Conservation (phyloP, 495 filamentous ascomycete genomes). For the Daldinia decipiens region DNA sequence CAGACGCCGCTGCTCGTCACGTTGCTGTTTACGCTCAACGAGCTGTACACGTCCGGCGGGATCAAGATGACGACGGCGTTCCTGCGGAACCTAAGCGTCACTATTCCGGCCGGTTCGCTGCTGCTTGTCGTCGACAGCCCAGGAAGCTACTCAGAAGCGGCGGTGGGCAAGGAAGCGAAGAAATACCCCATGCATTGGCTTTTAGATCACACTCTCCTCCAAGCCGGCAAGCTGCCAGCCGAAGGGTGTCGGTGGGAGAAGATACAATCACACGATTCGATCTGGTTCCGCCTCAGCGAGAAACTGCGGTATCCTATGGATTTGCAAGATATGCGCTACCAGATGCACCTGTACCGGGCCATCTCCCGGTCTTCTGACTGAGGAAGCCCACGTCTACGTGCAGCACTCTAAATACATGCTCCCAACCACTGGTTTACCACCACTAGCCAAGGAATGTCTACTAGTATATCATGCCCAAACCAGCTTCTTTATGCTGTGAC, state of each 20-base stretch:
- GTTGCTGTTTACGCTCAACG: conserved; percentile 95
- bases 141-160: conserved; percentile 86
- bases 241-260: conserved; percentile 71
- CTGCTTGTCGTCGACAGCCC: conserved; percentile 92
- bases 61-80: conserved; percentile 78
- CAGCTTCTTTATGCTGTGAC: conserved; percentile 88
- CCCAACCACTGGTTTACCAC: not conserved
- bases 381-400: not conserved
- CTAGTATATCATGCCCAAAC: conserved; percentile 75
- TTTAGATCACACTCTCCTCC: conserved; percentile 81
- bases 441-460: not conserved
- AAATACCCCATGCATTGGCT: conserved; percentile 95
- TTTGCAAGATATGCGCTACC: conserved; percentile 94
- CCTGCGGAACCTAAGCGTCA: conserved; percentile 70
- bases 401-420: conserved; percentile 11
- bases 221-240: conserved; percentile 33
- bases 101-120: conserved; percentile 66
- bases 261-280: conserved; percentile 74
- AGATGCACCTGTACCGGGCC: conserved; percentile 79
- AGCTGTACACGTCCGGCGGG: conserved; percentile 82
- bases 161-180: conserved; percentile 68
- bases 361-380: conserved; percentile 17
- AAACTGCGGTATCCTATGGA: conserved; percentile 80
- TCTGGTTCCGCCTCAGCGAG: conserved; percentile 82
- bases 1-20: conserved; percentile 69